Base-by-base conservation (phyloP, 495 filamentous ascomycete species). In the Sabuloglossum arenarium region DNA sequence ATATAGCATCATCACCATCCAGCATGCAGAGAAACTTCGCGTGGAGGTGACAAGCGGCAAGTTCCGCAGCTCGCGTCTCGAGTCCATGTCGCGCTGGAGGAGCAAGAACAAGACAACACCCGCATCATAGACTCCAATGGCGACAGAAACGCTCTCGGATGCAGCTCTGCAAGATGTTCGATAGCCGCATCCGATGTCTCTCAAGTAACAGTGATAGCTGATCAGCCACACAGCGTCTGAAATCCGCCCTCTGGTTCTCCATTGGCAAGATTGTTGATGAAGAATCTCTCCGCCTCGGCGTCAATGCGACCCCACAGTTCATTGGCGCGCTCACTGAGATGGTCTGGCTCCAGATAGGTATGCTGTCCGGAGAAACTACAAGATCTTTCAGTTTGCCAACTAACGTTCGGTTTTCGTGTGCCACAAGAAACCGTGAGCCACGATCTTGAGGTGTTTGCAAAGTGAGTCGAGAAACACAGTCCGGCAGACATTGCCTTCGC, bases 231-330 rank as follows among this genome's bases (percentile, higher is more conserved):
- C n/a, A 95, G 87, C 82, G 82, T 59, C 75, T 96, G 56, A 98
- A 98, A 76, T 80, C 86, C 53, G 86, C 88, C 31, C 77, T 98
- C n/a, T 97, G 89, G 89, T 85, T 84, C 65, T 76, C 79, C 23
- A 79, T 95, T 58, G 89, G 89, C 64, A 84, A 88, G 65, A 86
- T 88, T 50, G 84, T 95, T 47, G 90, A 96, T 66, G 80, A 89
- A 59, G 86, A 94, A 65, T 84, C 80, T 29, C 69, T 91, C 34
- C 73, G 73, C 25, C 72, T 84, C 12, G 81, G 84, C 63, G 75
- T 83, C 58, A 95, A 90, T 67, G 87, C 89, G 1, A 96, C 88
- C 0, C 89, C 88, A 6, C 89, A 96, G 64, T 98, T 96, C 68
- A 96, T 95, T 61, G 89, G 80, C 10, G 87, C 87, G 0, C 68